Base-by-base conservation (phyloP, 192 early-diverging fungal genomes). In the Radiomyces spectabilis region DNA sequence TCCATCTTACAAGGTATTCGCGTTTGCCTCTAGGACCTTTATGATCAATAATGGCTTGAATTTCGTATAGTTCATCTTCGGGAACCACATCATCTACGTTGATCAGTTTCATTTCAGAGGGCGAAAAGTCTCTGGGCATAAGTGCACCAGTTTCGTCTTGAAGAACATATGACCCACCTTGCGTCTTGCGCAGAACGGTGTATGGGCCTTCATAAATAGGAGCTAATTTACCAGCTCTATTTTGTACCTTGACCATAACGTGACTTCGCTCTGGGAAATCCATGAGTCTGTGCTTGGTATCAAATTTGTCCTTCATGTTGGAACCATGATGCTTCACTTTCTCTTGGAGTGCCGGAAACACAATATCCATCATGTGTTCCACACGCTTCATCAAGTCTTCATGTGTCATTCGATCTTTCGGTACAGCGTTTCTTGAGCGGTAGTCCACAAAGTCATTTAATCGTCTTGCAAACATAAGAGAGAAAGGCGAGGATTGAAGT, bases 401-500 rank as follows among this genome's bases (percentile, higher is more conserved):
- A 9, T 9, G 13, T 21, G 7, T 43, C n/a, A n/a, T n/a, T n/a
- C n/a, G n/a, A n/a, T n/a, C n/a, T n/a, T n/a, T n/a, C n/a, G n/a
- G n/a, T n/a, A n/a, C n/a, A n/a, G n/a, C n/a, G n/a, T n/a, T n/a
- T n/a, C n/a, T n/a, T n/a, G n/a, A n/a, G 4, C 7, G 4, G 18
- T 43, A 16, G 24, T 12, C 41, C 8, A 21, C 24, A 43, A 63
- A 64, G 33, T 75, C 65, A 12, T 51, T 35, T 10, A 55, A 53
- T 15, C 49, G 37, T 29, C 68, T 68, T 18, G 62, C 38, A 39
- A 34, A 26, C 27, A 66, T 10, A 5, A 55, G 64, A 62, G 70
- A 78, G 37, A 74, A 61, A 13, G 67, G 45, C 18, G 65, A 59
- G 24, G 63, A 62, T 37, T 57, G 55, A 44, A 35, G 41, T 78